Conservation (phyloP, 805 yeast species). For the Peterozyma toletana region DNA sequence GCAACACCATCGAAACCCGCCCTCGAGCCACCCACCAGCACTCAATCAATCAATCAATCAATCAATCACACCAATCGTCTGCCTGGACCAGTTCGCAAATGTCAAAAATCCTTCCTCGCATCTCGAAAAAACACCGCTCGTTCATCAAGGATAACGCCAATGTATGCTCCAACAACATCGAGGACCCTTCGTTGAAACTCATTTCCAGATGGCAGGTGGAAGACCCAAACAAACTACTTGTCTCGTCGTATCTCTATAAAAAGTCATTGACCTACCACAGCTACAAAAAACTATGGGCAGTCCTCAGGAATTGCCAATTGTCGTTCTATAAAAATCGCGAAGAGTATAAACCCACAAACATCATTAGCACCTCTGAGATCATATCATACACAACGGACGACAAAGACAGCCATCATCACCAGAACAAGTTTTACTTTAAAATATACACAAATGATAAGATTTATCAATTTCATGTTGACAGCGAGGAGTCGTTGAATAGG, state of each 20-base stretch:
- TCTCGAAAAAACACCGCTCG: too few species aligned
- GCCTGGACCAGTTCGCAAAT: too few species aligned
- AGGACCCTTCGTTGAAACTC: too few species aligned
- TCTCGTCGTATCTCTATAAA: constrained; percentile 23
- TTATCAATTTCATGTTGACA: constrained; percentile 12
- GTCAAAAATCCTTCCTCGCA: too few species aligned
- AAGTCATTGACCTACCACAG: constrained; percentile 24
- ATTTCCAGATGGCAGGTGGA: not conserved
- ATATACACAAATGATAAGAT: constrained; percentile 8
- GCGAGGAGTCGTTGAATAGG: constrained; percentile 4
- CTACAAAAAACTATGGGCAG: constrained; percentile 34
- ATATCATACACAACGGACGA: constrained; percentile 14
- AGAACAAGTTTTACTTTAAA: constrained; percentile 5
- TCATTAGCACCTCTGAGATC: constrained; percentile 18
- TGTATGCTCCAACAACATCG: too few species aligned
- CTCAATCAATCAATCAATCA: too few species aligned
- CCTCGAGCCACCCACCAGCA: too few species aligned
- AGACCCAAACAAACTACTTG: constrained; percentile 15
- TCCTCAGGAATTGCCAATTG: constrained; percentile 28
- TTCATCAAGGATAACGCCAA: too few species aligned
- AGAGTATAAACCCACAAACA: constrained; percentile 29
- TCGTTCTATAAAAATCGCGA: constrained; percentile 29
- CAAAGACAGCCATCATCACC: constrained; percentile 4
- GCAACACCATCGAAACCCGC: too few species aligned
- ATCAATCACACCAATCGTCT: too few species aligned